Percentiles rank a stretch among this genome's conserved stretches.
These are phyloP conservation scores for Pseudognaphalium luteoalbum DNA, from an alignment of 129 eudicot species.

Conservation along the genomic window DNA sequence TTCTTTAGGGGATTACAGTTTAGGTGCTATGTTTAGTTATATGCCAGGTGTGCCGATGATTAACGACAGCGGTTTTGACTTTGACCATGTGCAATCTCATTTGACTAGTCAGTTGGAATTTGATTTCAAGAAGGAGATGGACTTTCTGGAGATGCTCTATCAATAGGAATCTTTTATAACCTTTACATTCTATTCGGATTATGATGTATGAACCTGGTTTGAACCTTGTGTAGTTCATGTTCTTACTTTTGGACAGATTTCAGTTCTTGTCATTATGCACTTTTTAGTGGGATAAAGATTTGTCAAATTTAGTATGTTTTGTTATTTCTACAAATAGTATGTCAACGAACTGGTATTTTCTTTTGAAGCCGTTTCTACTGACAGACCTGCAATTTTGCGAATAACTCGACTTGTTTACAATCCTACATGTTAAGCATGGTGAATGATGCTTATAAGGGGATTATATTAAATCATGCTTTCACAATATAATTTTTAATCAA, in stretches of 20 bases:
- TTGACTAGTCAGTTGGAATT: slow-evolving; percentile 40
- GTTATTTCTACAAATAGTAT: neutral
- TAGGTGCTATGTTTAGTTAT: slow-evolving; percentile 25
- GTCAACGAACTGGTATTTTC: slow-evolving; percentile 5
- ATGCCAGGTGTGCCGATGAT: slow-evolving; percentile 26
- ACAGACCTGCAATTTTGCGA: neutral
- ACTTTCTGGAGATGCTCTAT: slow-evolving; percentile 48
- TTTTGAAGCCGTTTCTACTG: neutral
- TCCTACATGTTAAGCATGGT: neutral
- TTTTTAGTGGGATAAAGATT: slow-evolving; percentile 4
- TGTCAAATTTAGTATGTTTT: neutral
- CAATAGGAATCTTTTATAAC: slow-evolving; percentile 15
- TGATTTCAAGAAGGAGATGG: slow-evolving; percentile 46
- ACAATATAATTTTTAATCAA: neutral
- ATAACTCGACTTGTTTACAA: too few species aligned
- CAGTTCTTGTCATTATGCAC: neutral
- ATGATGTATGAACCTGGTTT: slow-evolving; percentile 7
- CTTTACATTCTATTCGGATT: slow-evolving; percentile 13
- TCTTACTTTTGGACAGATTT: slow-evolving; percentile 24
- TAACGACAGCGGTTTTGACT: slow-evolving; percentile 27
- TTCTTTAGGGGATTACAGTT: slow-evolving; percentile 29
- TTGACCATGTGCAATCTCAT: slow-evolving; percentile 25
- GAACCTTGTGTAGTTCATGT: slow-evolving; percentile 21
- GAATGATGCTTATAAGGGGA: neutral
- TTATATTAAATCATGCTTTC: neutral